phyloP scores from a whole-genome alignment of 257 asterid genomes.

The Perilla frutescens region DNA sequence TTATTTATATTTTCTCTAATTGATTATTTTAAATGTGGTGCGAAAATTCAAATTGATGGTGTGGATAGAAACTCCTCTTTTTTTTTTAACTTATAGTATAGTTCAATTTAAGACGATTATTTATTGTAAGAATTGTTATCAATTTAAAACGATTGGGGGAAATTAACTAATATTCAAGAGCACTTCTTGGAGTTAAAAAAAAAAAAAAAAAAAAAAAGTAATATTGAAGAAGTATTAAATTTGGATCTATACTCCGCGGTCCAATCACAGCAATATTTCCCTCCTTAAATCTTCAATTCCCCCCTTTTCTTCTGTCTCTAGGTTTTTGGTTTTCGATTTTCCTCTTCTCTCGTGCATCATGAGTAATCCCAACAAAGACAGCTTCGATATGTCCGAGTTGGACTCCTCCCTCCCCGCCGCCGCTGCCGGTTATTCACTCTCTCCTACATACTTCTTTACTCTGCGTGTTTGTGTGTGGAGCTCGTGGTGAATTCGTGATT shows the following conservation, averaged over 20 bases:
- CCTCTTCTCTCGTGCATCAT: conserved; percentile 32
- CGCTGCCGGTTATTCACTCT: conserved; percentile 68
- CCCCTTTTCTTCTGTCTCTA: conserved; percentile 21
- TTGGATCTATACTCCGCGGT: conserved; percentile 10
- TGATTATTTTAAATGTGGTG: too few relatives aligned
- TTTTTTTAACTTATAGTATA: too few relatives aligned
- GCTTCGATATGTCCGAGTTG: conserved; percentile 57
- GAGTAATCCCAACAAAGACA: conserved; percentile 55
- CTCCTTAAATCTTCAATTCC: conserved; percentile 32
- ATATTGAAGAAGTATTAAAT: not conserved
- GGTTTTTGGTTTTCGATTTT: conserved; percentile 29
- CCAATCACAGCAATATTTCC: conserved; percentile 31
- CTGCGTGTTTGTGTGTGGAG: not conserved
- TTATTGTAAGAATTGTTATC: too few relatives aligned
- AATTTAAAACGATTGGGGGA: too few relatives aligned
- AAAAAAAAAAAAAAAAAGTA: too few relatives aligned
- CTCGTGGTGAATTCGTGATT: conserved; percentile 4
- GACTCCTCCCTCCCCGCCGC: conserved; percentile 85
- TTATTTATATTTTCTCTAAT: too few relatives aligned
- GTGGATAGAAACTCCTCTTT: too few relatives aligned
- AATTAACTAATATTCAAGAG: too few relatives aligned
- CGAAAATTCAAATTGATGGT: too few relatives aligned
- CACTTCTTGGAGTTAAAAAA: too few relatives aligned
- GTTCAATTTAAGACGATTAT: too few relatives aligned
- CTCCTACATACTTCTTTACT: not conserved